These are phyloP conservation scores for Sicyos edulis DNA, from an alignment of 306 rosid species.

Conservation along the genomic window DNA sequence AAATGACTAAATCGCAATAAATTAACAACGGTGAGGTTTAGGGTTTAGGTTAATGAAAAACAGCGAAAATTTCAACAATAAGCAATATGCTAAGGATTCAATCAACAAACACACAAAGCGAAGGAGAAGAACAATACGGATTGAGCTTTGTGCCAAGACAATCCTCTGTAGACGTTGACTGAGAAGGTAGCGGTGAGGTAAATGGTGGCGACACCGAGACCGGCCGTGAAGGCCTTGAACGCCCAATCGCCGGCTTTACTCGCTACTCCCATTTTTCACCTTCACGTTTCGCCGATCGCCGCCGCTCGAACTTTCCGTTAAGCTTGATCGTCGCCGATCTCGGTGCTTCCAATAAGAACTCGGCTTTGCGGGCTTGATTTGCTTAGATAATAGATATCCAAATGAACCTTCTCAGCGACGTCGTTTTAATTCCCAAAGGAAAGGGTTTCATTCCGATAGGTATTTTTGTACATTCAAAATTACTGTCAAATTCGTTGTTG, in stretches of 20 bases:
- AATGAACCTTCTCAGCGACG: slow-evolving; percentile 4
- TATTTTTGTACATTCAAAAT: too few relatives aligned
- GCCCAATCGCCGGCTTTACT: slow-evolving; percentile 63
- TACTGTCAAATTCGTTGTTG: too few relatives aligned
- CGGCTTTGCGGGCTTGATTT: background rate
- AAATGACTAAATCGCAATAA: background rate
- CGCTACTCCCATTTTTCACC: slow-evolving; percentile 50
- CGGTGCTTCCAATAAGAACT: background rate
- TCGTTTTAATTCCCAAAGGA: background rate
- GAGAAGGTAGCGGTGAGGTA: slow-evolving; percentile 72
- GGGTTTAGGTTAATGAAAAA: background rate
- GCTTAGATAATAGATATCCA: background rate
- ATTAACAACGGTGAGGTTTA: background rate
- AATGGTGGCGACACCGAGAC: slow-evolving; percentile 61
- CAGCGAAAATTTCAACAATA: background rate
- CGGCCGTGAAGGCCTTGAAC: slow-evolving; percentile 68
- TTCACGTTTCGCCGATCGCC: background rate
- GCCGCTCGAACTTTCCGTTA: background rate
- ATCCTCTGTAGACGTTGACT: slow-evolving; percentile 64
- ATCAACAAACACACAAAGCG: background rate
- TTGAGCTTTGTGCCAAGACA: slow-evolving; percentile 85
- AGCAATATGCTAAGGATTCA: background rate
- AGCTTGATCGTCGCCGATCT: slow-evolving; percentile 16
- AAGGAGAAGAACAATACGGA: slow-evolving; percentile 32
- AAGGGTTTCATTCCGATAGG: background rate